A percentile compares a stretch with the other conserved stretches of the same genome.
These are phyloP conservation scores for Teunomyces tritomae DNA, from an alignment of 805 yeast species.

Conservation along the genomic window DNA sequence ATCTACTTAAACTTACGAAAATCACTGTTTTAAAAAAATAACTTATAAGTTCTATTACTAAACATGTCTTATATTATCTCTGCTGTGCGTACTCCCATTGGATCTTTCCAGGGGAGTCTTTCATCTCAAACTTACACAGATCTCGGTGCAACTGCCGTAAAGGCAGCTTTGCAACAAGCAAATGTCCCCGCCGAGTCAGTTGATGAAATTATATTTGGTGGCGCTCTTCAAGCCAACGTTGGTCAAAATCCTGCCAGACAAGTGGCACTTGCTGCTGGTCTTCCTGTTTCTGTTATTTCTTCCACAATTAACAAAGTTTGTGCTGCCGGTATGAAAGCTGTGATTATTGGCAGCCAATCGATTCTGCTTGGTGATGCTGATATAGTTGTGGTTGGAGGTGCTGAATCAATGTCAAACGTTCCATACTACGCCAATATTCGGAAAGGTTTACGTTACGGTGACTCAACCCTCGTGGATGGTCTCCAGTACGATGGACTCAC, in stretches of 20 bases:
- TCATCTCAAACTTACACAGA: constrained; percentile 76
- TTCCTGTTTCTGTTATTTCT: constrained; percentile 76
- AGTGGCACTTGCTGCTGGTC: constrained; percentile 88
- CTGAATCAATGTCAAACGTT: constrained; percentile 94
- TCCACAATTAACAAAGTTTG: constrained; percentile 95
- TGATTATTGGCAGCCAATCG: constrained; percentile 86
- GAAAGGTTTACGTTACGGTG: constrained; percentile 91
- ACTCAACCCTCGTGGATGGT: constrained; percentile 76
- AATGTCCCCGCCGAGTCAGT: constrained; percentile 80
- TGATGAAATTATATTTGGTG: constrained; percentile 90
- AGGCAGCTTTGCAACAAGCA: constrained; percentile 62
- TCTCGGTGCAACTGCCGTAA: constrained; percentile 89
- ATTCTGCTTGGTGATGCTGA: constrained; percentile 88
- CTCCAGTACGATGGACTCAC: constrained; percentile 87
- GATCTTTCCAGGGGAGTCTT: constrained; percentile 85
- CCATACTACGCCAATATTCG: constrained; percentile 89
- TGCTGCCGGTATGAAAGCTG: constrained; percentile 92
- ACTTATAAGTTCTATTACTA: too few relatives aligned
- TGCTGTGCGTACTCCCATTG: constrained; percentile 92
- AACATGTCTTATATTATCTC: constrained; percentile 67
- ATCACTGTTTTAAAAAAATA: too few relatives aligned
- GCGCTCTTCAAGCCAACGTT: constrained; percentile 86
- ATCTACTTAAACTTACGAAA: too few relatives aligned
- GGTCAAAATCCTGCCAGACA: constrained; percentile 99
- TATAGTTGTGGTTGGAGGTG: constrained; percentile 94